Evolutionary conservation across 2,329 filamentous ascomycete species (phyloP).

Genomic region (Leptographium wingfieldii): DNA sequence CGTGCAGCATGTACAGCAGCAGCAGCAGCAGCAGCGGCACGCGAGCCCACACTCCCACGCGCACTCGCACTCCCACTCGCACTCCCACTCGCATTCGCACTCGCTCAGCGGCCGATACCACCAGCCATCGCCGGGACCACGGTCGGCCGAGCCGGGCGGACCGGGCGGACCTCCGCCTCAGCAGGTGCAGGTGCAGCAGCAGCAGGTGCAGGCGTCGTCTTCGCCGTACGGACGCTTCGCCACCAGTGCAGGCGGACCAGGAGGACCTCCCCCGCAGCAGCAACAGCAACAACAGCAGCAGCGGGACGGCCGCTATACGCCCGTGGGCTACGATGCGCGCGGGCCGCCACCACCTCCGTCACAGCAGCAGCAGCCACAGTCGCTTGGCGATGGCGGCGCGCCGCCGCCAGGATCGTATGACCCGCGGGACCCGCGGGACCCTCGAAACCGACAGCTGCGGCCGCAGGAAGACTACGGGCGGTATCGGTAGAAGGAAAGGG

Average conservation of each 20-base stretch:
- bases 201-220: neutral
- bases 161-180: neutral
- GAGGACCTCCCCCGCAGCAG: neutral
- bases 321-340: conserved; percentile 18
- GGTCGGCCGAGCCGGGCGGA: conserved; percentile 8
- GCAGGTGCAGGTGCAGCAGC: neutral
- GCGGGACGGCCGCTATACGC: conserved; percentile 16
- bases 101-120: conserved; percentile 18
- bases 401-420: conserved; percentile 4
- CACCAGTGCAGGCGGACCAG: neutral
- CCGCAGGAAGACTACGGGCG: conserved; percentile 15
- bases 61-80: conserved; percentile 5
- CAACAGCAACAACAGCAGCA: neutral
- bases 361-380: neutral
- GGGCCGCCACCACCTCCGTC: conserved; percentile 10
- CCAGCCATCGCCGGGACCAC: conserved; percentile 13
- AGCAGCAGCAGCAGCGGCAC: conserved; percentile 6
- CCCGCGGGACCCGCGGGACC: conserved; percentile 6
- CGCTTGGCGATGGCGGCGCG: neutral
- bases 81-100: conserved; percentile 17
- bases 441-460: conserved; percentile 11
- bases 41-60: conserved; percentile 5
- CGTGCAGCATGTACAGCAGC: neutral
- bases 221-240: conserved; percentile 5
- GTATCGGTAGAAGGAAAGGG: conserved; percentile 5